A percentile compares a stretch with the other conserved stretches of the same genome.
These are phyloP conservation scores for Phytophthora melonis DNA, from an alignment of 352 stramenopile genomes.

Conservation along the genomic window DNA sequence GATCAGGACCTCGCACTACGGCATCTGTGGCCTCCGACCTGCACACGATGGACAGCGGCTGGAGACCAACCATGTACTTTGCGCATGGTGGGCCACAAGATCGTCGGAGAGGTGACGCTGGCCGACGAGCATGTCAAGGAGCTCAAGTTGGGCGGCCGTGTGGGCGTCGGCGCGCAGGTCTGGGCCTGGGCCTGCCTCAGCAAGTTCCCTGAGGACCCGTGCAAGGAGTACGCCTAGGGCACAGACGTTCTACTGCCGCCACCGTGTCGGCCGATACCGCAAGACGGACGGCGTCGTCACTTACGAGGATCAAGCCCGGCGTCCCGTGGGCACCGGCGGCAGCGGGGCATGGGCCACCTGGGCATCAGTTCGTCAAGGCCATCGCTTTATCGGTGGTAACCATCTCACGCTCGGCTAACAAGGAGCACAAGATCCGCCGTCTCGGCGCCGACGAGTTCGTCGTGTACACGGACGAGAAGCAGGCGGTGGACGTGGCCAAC, in stretches of 20 bases:
- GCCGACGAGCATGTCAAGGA: neutral
- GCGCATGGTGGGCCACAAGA: conserved; percentile 61
- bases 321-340: conserved; percentile 25
- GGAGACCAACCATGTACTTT: conserved; percentile 45
- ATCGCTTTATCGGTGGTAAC: conserved; percentile 16
- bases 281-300: too few species aligned
- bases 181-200: too few species aligned
- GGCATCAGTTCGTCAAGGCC: conserved; percentile 66
- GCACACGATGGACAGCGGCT: conserved; percentile 35
- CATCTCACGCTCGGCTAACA: conserved; percentile 66
- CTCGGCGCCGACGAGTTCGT: conserved; percentile 59
- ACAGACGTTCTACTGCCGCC: too few species aligned
- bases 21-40: conserved; percentile 35
- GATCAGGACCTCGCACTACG: conserved; percentile 25
- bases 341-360: conserved; percentile 11
- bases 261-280: too few species aligned
- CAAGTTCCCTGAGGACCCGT: too few species aligned
- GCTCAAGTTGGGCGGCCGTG: too few species aligned
- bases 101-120: conserved; percentile 27
- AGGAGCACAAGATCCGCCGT: conserved; percentile 57
- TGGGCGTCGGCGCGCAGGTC: too few species aligned
- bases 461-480: conserved; percentile 42
- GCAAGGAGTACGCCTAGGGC: too few species aligned
- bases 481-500: conserved; percentile 24
- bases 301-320: conserved; percentile 11